phyloP scores from a whole-genome alignment of 1,284 basidiomycete species.

The Heterobasidion irregulare region DNA sequence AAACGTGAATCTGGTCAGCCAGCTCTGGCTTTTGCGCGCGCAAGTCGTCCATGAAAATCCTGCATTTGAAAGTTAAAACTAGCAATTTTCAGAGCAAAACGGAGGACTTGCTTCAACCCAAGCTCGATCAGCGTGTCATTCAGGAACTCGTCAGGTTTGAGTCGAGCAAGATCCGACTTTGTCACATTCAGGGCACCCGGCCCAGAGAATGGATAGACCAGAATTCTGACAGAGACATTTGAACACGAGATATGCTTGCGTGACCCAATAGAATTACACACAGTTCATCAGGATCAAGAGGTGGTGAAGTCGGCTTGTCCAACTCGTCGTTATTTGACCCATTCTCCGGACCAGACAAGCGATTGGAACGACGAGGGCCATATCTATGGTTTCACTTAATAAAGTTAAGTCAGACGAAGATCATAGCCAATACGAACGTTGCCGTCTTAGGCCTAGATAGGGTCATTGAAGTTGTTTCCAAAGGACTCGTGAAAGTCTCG shows the following conservation, averaged over 20 bases:
- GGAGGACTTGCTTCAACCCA: slow-evolving; percentile 69
- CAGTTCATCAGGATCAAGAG: slow-evolving; percentile 55
- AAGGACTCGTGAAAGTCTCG: no score
- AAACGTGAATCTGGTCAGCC: slow-evolving; percentile 77
- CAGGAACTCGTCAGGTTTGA: slow-evolving; percentile 76
- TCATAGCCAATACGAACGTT: no score
- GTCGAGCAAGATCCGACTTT: slow-evolving; percentile 65
- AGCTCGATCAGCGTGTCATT: slow-evolving; percentile 98
- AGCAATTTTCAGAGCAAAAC: background rate
- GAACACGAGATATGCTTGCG: background rate
- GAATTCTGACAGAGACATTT: slow-evolving; percentile 37
- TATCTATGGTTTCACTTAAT: background rate
- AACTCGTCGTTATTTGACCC: background rate
- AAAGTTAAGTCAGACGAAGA: no score
- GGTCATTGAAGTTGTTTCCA: no score
- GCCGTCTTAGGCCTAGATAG: no score
- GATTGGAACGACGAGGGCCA: slow-evolving; percentile 8
- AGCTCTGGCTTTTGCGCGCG: slow-evolving; percentile 46
- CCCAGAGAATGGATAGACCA: slow-evolving; percentile 66
- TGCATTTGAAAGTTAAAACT: slow-evolving; percentile 21
- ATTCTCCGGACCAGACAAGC: slow-evolving; percentile 8
- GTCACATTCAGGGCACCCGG: slow-evolving; percentile 74
- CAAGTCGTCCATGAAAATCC: slow-evolving; percentile 60
- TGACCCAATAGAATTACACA: slow-evolving; percentile 16
- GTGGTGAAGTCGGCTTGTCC: slow-evolving; percentile 15